phyloP scores from a whole-genome alignment of 2,329 filamentous ascomycete species.

The Colletotrichum lini region DNA sequence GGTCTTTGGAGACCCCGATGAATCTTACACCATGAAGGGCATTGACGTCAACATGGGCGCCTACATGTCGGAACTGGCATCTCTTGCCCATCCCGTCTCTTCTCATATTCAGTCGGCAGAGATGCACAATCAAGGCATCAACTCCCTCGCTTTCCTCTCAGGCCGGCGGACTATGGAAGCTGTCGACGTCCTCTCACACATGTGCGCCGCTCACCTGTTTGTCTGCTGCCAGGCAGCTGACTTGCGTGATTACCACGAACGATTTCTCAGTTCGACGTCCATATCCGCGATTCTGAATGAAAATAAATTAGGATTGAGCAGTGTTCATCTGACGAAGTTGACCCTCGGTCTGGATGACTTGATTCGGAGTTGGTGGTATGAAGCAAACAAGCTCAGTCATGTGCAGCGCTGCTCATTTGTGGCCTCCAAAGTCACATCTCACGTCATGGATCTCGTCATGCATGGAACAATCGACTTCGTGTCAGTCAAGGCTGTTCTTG shows the following conservation, averaged over 20 bases:
- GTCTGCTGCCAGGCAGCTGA: constrained; percentile 70
- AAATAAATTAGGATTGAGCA: constrained; percentile 30
- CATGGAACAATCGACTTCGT: not conserved
- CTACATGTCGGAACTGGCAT: constrained; percentile 73
- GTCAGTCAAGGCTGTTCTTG: constrained; percentile 6
- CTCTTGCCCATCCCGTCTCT: constrained; percentile 73
- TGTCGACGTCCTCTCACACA: constrained; percentile 68
- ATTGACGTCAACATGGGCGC: constrained; percentile 77
- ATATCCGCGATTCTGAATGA: not conserved
- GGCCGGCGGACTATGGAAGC: constrained; percentile 70
- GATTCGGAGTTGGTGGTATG: constrained; percentile 46
- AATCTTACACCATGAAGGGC: constrained; percentile 74
- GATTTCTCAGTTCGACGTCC: constrained; percentile 46
- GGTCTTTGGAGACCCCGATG: constrained; percentile 69
- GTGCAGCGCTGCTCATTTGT: constrained; percentile 26
- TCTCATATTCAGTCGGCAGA: constrained; percentile 76
- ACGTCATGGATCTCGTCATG: constrained; percentile 19
- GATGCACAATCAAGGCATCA: constrained; percentile 77
- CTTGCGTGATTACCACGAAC: constrained; percentile 48
- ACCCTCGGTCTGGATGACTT: constrained; percentile 44
- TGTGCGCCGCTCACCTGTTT: constrained; percentile 68
- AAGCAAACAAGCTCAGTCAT: constrained; percentile 36
- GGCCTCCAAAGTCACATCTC: constrained; percentile 21
- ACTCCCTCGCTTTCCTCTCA: constrained; percentile 74
- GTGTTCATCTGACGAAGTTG: constrained; percentile 42